Conservation (phyloP, 1,139 yeast species). For the Candida sanyaensis region DNA sequence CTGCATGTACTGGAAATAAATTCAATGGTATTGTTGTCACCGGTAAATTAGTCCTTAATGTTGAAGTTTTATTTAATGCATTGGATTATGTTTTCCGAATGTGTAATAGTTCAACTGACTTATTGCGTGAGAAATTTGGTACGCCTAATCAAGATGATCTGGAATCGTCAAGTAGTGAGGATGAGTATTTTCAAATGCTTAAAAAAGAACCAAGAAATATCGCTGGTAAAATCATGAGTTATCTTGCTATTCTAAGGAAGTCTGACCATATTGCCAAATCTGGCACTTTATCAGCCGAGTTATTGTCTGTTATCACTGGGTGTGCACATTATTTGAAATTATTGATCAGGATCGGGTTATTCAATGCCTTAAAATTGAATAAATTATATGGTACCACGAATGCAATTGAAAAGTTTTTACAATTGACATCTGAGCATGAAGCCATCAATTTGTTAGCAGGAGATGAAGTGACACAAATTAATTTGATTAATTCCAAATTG, state of each 20-base stretch:
- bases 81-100: conserved; percentile 52
- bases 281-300: conserved; percentile 57
- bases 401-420: conserved; percentile 67
- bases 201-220: conserved; percentile 87
- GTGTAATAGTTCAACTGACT: conserved; percentile 14
- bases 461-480: conserved; percentile 11
- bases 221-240: conserved; percentile 77
- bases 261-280: conserved; percentile 49
- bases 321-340: conserved; percentile 91
- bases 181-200: conserved; percentile 31
- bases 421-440: conserved; percentile 21
- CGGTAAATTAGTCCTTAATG: conserved; percentile 69
- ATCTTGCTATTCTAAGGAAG: conserved; percentile 69
- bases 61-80: conserved; percentile 77
- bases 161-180: conserved; percentile 16
- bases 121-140: conserved; percentile 6
- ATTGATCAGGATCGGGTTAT: conserved; percentile 77
- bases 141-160: conserved; percentile 12
- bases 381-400: conserved; percentile 55
- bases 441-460: conserved; percentile 13
- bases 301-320: conserved; percentile 84
- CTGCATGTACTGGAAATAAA: conserved; percentile 78
- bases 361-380: conserved; percentile 71
- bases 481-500: conserved; percentile 35
- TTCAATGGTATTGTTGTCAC: conserved; percentile 71